Conservation (phyloP, 148 eudicot genomes). For the Rhododendron henanense region DNA sequence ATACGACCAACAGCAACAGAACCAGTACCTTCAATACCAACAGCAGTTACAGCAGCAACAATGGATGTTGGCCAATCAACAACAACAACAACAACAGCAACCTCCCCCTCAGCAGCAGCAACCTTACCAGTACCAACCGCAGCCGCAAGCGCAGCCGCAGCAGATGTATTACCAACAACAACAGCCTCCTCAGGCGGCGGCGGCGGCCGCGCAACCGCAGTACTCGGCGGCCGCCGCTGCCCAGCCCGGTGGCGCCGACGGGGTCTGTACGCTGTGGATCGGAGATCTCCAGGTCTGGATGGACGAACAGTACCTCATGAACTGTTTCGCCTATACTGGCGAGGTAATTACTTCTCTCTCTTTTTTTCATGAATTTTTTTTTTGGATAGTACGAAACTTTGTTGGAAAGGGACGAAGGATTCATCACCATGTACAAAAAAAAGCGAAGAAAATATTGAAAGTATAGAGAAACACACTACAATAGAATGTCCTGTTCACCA, state of each 20-base stretch:
- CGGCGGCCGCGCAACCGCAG: slow-evolving; percentile 19
- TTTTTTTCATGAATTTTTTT: too few species aligned
- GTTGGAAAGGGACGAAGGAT: too few species aligned
- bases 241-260: slow-evolving; percentile 47
- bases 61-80: slow-evolving; percentile 15
- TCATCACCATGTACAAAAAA: too few species aligned
- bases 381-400: too few species aligned
- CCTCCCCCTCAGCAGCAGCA: slow-evolving; percentile 18
- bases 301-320: slow-evolving; percentile 68
- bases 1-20: slow-evolving; percentile 27
- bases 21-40: not conserved
- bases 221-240: slow-evolving; percentile 2
- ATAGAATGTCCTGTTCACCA: too few species aligned
- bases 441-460: too few species aligned
- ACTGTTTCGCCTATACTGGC: slow-evolving; percentile 55
- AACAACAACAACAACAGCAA: slow-evolving; percentile 15
- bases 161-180: slow-evolving; percentile 21
- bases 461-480: too few species aligned
- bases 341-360: slow-evolving; percentile 44
- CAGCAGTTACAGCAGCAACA: slow-evolving; percentile 13
- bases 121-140: slow-evolving; percentile 22
- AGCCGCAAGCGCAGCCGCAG: not conserved
- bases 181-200: slow-evolving; percentile 11
- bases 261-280: slow-evolving; percentile 76
- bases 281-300: slow-evolving; percentile 91